Evolutionary conservation across 495 filamentous ascomycete species (phyloP).

Genomic region (Lindgomyces ingoldianus): DNA sequence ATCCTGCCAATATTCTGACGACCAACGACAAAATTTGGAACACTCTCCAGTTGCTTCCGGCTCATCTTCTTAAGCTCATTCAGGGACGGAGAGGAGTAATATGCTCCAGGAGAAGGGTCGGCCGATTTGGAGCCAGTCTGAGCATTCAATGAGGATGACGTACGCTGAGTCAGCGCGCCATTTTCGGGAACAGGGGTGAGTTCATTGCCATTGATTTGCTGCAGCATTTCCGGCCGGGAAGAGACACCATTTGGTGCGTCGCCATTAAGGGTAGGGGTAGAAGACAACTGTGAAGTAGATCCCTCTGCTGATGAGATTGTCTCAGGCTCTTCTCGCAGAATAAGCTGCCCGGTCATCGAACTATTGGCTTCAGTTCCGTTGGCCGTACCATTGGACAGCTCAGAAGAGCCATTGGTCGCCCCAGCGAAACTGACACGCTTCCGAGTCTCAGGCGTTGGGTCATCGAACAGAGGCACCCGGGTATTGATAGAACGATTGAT

Average conservation of each 20-base stretch:
- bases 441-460: conserved; percentile 47
- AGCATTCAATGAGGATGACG: conserved; percentile 23
- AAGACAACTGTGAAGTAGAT: conserved; percentile 52
- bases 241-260: conserved; percentile 47
- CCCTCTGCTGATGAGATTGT: conserved; percentile 61
- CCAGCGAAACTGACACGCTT: conserved; percentile 96
- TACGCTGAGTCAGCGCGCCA: conserved; percentile 43
- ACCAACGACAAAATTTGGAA: conserved; percentile 75
- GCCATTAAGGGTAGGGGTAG: conserved; percentile 58
- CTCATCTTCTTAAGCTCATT: conserved; percentile 74
- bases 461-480: conserved; percentile 52
- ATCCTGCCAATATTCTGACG: conserved; percentile 78
- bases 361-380: conserved; percentile 27
- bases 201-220: conserved; percentile 72
- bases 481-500: conserved; percentile 82
- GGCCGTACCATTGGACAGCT: conserved; percentile 31
- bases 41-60: conserved; percentile 67
- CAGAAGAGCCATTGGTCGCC: no score
- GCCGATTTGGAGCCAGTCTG: conserved; percentile 32
- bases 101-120: conserved; percentile 67
- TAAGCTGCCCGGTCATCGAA: conserved; percentile 49
- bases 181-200: conserved; percentile 79
- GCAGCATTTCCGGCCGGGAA: conserved; percentile 64
- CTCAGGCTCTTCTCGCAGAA: conserved; percentile 42
- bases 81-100: conserved; percentile 78